Evolutionary conservation across 805 yeast genomes (phyloP), one percentile per base, ranked within the genome.

Genomic region (Candida ascalaphidarum): DNA sequence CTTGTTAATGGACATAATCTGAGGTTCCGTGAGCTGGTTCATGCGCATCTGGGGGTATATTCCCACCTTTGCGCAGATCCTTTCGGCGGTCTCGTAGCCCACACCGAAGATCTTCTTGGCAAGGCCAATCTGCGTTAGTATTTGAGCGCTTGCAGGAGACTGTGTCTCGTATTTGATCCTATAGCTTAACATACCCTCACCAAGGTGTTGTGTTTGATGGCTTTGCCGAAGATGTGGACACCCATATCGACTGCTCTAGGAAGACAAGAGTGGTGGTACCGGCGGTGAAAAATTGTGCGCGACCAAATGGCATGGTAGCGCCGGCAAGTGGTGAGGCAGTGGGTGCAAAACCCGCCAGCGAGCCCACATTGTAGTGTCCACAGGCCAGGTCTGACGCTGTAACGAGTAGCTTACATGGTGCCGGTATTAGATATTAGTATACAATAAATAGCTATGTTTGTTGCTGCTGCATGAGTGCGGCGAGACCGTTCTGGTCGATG

Each of bases 41-140:
- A 88, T 80, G 58, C 95, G 75, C 94, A 89, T 88, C 50, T 71
- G 66, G 25, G 97, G 97, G 48, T 88, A 89, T 34, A 92, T 71
- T 8, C 95, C 96, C 14, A 89, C 73, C 49, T 77, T 84, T 22
- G 96, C 77, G 52, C 96, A 86, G 29, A 92, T 65, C 44, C 66
- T 64, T 37, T 71, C 72, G 2, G 96, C 89, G 7, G 81, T 74
- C 30, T 61, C 53, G 25, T 61, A 55, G n/a, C 97, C 96, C 22
- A 92, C 64, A 17, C 97, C 98, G 50, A 82, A 88, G 39, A 92
- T 79, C 37, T 77, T 78, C 32, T 80, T 70, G 14, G 88, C 77
- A 37, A 92, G 65, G 4, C 94, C 97, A 38, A 59, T 55, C 55
- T 50, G 32, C 22, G 46, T 40, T 43, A 46, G 44, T 40, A 43